Conservation (phyloP, 306 rosid species). For the Gastrolobium villosum region DNA sequence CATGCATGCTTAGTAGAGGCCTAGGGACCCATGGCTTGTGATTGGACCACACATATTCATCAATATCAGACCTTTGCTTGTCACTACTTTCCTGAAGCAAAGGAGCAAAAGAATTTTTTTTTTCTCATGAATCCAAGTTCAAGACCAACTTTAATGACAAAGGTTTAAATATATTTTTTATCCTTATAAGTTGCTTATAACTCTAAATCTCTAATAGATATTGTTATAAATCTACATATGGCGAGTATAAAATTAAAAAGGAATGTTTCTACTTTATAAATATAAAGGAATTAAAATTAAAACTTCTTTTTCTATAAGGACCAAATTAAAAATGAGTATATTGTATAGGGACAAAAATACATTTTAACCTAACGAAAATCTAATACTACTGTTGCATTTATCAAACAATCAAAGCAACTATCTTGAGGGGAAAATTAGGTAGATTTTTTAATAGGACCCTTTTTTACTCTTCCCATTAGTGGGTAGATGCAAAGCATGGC, state of each 20-base stretch:
- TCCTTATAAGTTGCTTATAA: too few relatives aligned
- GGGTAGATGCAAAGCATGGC: slow-evolving; percentile 14
- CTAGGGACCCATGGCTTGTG: slow-evolving; percentile 91
- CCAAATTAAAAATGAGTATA: too few relatives aligned
- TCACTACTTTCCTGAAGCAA: slow-evolving; percentile 57
- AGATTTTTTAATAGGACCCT: not conserved
- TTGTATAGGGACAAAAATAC: too few relatives aligned
- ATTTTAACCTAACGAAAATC: not conserved
- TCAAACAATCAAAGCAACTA: not conserved
- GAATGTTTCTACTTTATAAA: too few relatives aligned
- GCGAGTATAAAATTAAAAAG: too few relatives aligned
- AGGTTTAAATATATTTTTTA: too few relatives aligned
- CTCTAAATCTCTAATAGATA: too few relatives aligned
- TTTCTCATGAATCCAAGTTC: not conserved
- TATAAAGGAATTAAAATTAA: too few relatives aligned
- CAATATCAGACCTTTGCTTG: slow-evolving; percentile 63
- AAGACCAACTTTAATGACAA: not conserved
- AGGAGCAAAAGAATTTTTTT: not conserved
- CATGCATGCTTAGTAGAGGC: slow-evolving; percentile 89
- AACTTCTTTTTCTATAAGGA: too few relatives aligned
- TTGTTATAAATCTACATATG: too few relatives aligned
- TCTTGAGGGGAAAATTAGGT: not conserved
- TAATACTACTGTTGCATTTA: not conserved
- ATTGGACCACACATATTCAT: slow-evolving; percentile 87
- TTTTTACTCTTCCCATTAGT: slow-evolving; percentile 1